A percentile compares a stretch with the other conserved stretches of the same genome.
phyloP scores from a whole-genome alignment of 2,329 filamentous ascomycete genomes.

The Colletotrichum noveboracense region DNA sequence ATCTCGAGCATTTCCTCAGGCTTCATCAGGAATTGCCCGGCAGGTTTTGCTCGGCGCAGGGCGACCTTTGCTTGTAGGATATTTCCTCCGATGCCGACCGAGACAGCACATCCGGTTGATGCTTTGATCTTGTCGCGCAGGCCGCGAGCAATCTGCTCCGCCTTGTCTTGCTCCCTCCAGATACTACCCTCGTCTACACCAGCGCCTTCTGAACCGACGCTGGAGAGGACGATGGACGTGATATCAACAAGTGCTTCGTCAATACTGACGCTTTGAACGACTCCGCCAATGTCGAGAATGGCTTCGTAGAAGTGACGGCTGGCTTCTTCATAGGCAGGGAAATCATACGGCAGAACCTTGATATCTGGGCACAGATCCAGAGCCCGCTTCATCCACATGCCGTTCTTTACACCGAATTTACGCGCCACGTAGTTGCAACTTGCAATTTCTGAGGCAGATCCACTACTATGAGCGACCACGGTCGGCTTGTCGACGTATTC shows the following conservation, averaged over 20 bases:
- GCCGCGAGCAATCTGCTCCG: conserved; percentile 70
- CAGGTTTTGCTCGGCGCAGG: conserved; percentile 89
- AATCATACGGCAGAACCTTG: conserved; percentile 94
- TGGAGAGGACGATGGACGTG: conserved; percentile 70
- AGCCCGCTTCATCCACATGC: conserved; percentile 99
- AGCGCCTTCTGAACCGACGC: conserved; percentile 69
- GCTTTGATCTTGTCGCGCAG: conserved; percentile 75
- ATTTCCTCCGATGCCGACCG: conserved; percentile 89
- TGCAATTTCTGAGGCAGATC: conserved; percentile 90
- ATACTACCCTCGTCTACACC: conserved; percentile 71
- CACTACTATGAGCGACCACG: conserved; percentile 86
- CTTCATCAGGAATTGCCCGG: conserved; percentile 87
- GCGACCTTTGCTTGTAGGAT: conserved; percentile 92
- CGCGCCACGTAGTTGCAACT: conserved; percentile 96
- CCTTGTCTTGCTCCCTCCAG: conserved; percentile 79
- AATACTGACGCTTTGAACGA: conserved; percentile 95
- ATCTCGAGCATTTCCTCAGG: conserved; percentile 80
- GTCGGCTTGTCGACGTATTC: conserved; percentile 80
- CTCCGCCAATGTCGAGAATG: conserved; percentile 78
- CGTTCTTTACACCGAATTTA: conserved; percentile 87
- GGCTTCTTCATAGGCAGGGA: conserved; percentile 90
- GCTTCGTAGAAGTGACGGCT: conserved; percentile 87
- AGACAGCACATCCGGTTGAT: conserved; percentile 85
- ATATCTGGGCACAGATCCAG: conserved; percentile 83
- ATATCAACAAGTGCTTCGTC: conserved; percentile 93